Conservation (phyloP, 306 rosid species). For the Calophaca sinica region DNA sequence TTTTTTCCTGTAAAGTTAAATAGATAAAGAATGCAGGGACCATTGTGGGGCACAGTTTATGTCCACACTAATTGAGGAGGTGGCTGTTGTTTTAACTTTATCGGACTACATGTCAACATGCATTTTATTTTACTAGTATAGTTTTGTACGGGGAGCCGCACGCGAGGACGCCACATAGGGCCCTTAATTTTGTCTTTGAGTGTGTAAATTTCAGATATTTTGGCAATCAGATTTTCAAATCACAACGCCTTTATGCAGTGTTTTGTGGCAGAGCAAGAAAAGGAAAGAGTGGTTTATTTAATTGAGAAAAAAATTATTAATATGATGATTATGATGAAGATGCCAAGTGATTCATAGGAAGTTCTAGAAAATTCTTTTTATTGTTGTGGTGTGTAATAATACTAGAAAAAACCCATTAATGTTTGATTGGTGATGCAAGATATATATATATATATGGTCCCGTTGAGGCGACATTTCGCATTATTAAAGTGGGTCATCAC, state of each 20-base stretch:
- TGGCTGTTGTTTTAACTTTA: slow-evolving; percentile 37
- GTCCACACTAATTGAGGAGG: slow-evolving; percentile 46
- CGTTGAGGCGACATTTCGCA: slow-evolving; percentile 9
- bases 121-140: slow-evolving; percentile 15
- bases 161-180: slow-evolving; percentile 34
- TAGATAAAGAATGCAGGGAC: slow-evolving; percentile 43
- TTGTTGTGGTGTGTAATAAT: neutral
- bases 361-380: neutral
- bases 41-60: slow-evolving; percentile 32
- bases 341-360: neutral
- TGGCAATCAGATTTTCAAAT: slow-evolving; percentile 11
- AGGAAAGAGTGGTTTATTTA: neutral
- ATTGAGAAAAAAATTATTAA: neutral
- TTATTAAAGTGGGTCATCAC: slow-evolving; percentile 35
- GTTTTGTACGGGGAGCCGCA: slow-evolving; percentile 40
- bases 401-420: neutral
- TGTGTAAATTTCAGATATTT: neutral
- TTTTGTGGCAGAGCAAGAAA: neutral
- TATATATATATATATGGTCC: slow-evolving; percentile 6
- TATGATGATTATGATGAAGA: neutral
- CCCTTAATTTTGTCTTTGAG: neutral
- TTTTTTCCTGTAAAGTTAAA: slow-evolving; percentile 38
- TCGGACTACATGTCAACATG: slow-evolving; percentile 50
- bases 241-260: neutral
- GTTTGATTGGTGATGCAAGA: slow-evolving; percentile 35